These are phyloP conservation scores for Penicillium sclerotigenum DNA, from an alignment of 2,329 filamentous ascomycete species.

Conservation along the genomic window DNA sequence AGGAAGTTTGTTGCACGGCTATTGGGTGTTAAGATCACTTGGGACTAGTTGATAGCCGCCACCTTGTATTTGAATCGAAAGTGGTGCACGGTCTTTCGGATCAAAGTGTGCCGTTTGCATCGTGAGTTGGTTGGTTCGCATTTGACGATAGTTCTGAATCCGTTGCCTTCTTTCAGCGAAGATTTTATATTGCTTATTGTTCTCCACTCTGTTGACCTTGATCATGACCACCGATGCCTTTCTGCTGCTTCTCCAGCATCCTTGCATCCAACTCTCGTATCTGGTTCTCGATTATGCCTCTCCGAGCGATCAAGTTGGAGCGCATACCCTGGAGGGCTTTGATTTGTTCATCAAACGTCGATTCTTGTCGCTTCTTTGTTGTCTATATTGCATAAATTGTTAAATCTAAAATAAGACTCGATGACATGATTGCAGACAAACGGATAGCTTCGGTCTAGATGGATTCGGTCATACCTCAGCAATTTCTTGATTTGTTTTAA, in stretches of 20 bases:
- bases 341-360: conserved; percentile 54
- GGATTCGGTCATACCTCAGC: conserved; percentile 45
- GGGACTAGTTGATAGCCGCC: not conserved
- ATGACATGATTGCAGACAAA: not conserved
- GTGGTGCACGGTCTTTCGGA: not conserved
- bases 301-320: conserved; percentile 51
- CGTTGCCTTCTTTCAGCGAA: not conserved
- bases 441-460: not conserved
- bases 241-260: conserved; percentile 39
- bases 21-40: not conserved
- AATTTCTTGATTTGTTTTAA: conserved; percentile 54
- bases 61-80: not conserved
- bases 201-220: conserved; percentile 25
- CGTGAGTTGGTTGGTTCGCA: not conserved
- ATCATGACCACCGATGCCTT: conserved; percentile 30
- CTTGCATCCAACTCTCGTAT: conserved; percentile 50
- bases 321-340: conserved; percentile 52
- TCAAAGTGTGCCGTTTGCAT: not conserved
- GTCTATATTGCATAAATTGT: conserved; percentile 31
- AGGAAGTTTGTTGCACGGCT: not conserved
- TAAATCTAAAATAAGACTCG: not conserved
- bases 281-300: conserved; percentile 55
- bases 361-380: conserved; percentile 48
- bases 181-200: conserved; percentile 2
- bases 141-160: not conserved